phyloP scores from a whole-genome alignment of 2,329 filamentous ascomycete species.

The Exophiala xenobiotica region DNA sequence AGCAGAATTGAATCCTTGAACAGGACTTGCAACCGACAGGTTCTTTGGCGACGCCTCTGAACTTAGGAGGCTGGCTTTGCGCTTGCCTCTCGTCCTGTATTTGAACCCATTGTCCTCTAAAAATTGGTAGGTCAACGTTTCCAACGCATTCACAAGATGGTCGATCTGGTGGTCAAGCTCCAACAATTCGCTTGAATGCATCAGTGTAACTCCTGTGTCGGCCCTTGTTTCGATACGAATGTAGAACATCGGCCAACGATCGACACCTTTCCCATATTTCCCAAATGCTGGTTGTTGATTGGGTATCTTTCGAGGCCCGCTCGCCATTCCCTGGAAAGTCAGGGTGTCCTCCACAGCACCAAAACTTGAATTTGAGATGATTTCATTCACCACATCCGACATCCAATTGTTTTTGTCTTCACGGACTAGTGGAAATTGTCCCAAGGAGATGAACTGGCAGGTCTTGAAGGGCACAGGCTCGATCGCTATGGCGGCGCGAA shows the following conservation, averaged over 20 bases:
- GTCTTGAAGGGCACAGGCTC: slow-evolving; percentile 68
- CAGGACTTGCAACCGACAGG: background rate
- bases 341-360: slow-evolving; percentile 52
- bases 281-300: slow-evolving; percentile 32
- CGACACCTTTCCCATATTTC: slow-evolving; percentile 59
- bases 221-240: slow-evolving; percentile 59
- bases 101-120: slow-evolving; percentile 68
- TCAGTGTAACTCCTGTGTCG: slow-evolving; percentile 37
- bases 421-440: slow-evolving; percentile 63
- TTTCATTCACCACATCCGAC: slow-evolving; percentile 73
- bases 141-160: slow-evolving; percentile 13
- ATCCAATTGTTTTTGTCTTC: slow-evolving; percentile 62
- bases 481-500: slow-evolving; percentile 69
- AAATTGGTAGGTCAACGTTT: slow-evolving; percentile 69
- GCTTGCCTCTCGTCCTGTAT: slow-evolving; percentile 25
- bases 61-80: background rate
- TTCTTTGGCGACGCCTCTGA: background rate
- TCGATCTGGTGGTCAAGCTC: slow-evolving; percentile 1
- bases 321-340: slow-evolving; percentile 3
- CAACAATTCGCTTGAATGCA: slow-evolving; percentile 22
- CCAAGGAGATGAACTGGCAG: slow-evolving; percentile 79
- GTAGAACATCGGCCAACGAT: slow-evolving; percentile 87
- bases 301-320: slow-evolving; percentile 26
- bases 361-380: slow-evolving; percentile 77
- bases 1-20: background rate